Evolutionary conservation across 768 basidiomycete species (phyloP).

Genomic region (Phanerochaete sordida): DNA sequence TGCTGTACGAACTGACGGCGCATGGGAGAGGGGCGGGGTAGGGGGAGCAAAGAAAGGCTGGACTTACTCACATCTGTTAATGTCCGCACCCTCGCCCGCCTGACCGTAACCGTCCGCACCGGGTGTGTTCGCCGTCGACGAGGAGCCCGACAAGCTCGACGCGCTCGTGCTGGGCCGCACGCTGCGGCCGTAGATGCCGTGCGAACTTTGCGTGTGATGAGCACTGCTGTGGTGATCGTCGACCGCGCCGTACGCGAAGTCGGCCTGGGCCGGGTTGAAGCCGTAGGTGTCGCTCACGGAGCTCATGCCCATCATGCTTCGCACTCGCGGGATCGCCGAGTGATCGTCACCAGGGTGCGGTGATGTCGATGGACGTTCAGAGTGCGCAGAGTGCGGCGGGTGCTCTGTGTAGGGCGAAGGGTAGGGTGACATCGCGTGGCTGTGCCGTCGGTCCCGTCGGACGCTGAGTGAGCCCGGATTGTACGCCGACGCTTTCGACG

Average conservation of each 20-base stretch:
- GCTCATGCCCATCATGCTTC: slow-evolving; percentile 82
- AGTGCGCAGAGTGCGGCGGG: slow-evolving; percentile 31
- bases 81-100: slow-evolving; percentile 60
- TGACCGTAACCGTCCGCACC: slow-evolving; percentile 57
- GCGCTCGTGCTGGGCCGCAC: slow-evolving; percentile 75
- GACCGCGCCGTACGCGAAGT: slow-evolving; percentile 78
- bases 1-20: not conserved
- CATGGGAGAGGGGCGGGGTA: not conserved
- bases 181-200: slow-evolving; percentile 35
- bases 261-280: slow-evolving; percentile 64
- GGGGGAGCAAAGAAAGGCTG: slow-evolving; percentile 3
- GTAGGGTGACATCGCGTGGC: slow-evolving; percentile 85
- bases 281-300: slow-evolving; percentile 63
- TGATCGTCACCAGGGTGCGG: slow-evolving; percentile 49
- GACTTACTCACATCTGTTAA: slow-evolving; percentile 75
- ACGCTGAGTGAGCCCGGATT: slow-evolving; percentile 58
- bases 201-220: slow-evolving; percentile 15
- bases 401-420: slow-evolving; percentile 76
- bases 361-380: slow-evolving; percentile 67
- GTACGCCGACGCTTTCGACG: slow-evolving; percentile 58
- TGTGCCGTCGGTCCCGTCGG: slow-evolving; percentile 72
- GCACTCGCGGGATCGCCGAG: slow-evolving; percentile 64
- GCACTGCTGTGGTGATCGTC: slow-evolving; percentile 26
- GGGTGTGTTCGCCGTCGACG: slow-evolving; percentile 80
- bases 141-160: slow-evolving; percentile 74